Percentiles rank a stretch among this genome's conserved stretches.
These are phyloP conservation scores for Eucalyptus decipiens DNA, from an alignment of 345 rosid genomes.

Conservation along the genomic window DNA sequence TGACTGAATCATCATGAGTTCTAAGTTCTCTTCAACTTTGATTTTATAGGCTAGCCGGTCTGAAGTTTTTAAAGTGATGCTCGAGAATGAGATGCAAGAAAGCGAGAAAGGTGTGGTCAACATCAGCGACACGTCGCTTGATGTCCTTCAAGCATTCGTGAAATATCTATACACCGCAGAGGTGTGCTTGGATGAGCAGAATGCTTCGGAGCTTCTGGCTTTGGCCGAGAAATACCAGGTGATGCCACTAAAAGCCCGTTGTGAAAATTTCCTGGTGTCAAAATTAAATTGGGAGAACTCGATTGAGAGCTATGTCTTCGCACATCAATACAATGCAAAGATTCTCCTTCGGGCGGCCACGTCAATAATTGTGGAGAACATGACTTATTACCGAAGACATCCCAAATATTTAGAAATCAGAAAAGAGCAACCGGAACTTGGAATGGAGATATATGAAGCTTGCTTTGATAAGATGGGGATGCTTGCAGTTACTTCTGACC, in stretches of 20 bases:
- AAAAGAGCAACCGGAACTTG: conserved; percentile 35
- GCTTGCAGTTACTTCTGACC: too few relatives aligned
- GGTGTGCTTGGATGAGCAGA: conserved; percentile 63
- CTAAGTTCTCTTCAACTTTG: too few relatives aligned
- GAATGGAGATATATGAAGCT: conserved; percentile 73
- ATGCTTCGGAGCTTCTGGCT: conserved; percentile 48
- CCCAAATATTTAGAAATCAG: conserved; percentile 3
- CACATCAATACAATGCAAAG: conserved; percentile 74
- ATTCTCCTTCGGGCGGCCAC: conserved; percentile 30
- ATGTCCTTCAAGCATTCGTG: conserved; percentile 54
- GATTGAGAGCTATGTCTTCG: conserved; percentile 62
- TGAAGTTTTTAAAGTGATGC: conserved; percentile 74
- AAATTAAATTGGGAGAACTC: conserved; percentile 71
- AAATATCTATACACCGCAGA: conserved; percentile 63
- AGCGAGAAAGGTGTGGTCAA: conserved; percentile 38
- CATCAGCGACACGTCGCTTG: conserved; percentile 51
- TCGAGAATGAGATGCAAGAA: conserved; percentile 62
- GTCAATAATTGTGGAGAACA: conserved; percentile 49
- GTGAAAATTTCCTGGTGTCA: conserved; percentile 63
- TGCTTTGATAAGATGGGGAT: conserved; percentile 6
- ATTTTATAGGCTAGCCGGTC: conserved; percentile 47
- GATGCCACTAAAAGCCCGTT: conserved; percentile 57
- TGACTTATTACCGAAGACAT: conserved; percentile 53
- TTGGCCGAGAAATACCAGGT: conserved; percentile 75
- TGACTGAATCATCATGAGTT: too few relatives aligned